These are phyloP conservation scores for Protostelium mycophagum DNA, from an alignment of 78 protist genomes.

Conservation along the genomic window DNA sequence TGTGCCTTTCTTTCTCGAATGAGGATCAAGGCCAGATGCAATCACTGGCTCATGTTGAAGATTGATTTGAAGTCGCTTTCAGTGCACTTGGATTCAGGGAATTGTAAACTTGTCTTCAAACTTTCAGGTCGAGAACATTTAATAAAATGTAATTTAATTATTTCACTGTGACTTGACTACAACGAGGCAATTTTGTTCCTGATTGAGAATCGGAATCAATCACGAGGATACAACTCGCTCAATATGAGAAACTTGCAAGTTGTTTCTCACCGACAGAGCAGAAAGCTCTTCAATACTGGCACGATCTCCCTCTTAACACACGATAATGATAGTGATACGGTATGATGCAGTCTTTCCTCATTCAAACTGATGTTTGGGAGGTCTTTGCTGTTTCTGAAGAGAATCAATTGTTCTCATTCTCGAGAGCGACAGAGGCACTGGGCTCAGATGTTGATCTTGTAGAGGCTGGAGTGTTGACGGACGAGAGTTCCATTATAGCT, in stretches of 20 bases:
- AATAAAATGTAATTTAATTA: too few species aligned
- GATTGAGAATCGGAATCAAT: too few species aligned
- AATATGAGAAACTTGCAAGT: not conserved
- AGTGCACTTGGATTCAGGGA: too few species aligned
- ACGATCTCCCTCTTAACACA: not conserved
- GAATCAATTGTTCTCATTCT: too few species aligned
- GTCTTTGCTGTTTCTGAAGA: not conserved
- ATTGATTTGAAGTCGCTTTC: too few species aligned
- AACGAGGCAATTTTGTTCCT: too few species aligned
- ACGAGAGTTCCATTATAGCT: slow-evolving; percentile 15
- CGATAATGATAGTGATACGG: not conserved
- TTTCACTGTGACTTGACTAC: too few species aligned
- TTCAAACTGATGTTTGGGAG: not conserved
- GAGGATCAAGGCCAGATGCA: too few species aligned
- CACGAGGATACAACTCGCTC: not conserved
- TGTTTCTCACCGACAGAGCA: not conserved
- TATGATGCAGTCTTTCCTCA: not conserved
- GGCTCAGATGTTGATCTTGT: slow-evolving; percentile 22
- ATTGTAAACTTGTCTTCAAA: too few species aligned
- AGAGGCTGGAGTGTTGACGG: slow-evolving; percentile 30
- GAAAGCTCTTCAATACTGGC: not conserved
- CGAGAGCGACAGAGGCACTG: not conserved
- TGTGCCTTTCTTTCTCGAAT: too few species aligned
- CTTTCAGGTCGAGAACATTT: too few species aligned
- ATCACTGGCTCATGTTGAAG: too few species aligned